These are phyloP conservation scores for Solanum pinnatisectum DNA, from an alignment of 257 asterid genomes.

Conservation along the genomic window DNA sequence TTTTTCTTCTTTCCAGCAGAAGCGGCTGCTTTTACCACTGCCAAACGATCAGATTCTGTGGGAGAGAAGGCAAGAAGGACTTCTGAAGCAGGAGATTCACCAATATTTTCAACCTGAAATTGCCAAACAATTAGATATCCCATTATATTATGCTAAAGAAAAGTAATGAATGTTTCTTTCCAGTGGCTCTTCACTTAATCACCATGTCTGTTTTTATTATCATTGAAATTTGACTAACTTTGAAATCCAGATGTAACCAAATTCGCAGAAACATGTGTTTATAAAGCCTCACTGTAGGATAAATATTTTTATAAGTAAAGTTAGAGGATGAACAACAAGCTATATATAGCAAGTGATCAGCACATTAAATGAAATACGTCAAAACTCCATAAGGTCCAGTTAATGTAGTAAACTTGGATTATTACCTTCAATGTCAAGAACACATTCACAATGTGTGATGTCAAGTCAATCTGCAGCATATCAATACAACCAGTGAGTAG, in stretches of 20 bases:
- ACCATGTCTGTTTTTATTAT: neutral
- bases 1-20: constrained; percentile 73
- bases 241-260: neutral
- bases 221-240: neutral
- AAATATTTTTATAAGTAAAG: neutral
- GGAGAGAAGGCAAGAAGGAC: constrained; percentile 79
- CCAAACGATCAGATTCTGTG: constrained; percentile 57
- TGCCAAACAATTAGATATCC: neutral
- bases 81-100: constrained; percentile 54
- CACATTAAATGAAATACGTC: neutral
- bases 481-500: neutral
- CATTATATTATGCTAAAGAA: neutral
- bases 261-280: neutral
- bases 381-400: neutral
- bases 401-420: neutral
- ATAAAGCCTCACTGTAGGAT: neutral
- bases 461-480: constrained; percentile 80
- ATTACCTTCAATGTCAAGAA: constrained; percentile 76
- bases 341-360: neutral
- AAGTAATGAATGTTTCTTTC: neutral
- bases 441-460: constrained; percentile 87
- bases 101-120: constrained; percentile 71
- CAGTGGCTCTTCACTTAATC: neutral
- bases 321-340: neutral
- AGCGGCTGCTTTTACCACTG: constrained; percentile 68